phyloP scores from a whole-genome alignment of 73 alveolate genomes.

The Tetrahymena borealis region DNA sequence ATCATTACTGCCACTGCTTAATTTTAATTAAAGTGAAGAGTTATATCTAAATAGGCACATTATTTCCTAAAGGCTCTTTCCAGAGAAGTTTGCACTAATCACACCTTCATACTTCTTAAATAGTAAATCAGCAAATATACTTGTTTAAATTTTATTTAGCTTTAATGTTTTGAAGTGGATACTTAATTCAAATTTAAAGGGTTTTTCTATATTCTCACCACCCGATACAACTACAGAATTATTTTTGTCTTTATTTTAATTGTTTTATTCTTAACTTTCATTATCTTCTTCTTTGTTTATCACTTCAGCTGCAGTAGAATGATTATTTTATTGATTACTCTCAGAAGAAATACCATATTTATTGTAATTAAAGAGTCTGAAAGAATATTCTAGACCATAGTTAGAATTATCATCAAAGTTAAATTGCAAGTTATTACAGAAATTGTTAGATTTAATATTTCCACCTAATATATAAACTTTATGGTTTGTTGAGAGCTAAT shows the following conservation, averaged over 20 bases:
- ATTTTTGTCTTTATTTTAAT: neutral
- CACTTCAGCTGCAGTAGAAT: neutral
- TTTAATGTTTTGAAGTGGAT: neutral
- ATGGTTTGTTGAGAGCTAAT: neutral
- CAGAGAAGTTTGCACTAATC: neutral
- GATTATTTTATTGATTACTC: too few relatives aligned
- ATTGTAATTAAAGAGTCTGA: neutral
- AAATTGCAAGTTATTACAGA: neutral
- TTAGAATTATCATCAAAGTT: neutral
- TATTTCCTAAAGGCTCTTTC: neutral
- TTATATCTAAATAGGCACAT: neutral
- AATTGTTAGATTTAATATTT: neutral
- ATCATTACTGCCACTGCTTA: neutral
- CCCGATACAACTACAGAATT: neutral
- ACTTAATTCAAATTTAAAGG: neutral
- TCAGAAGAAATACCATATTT: too few relatives aligned
- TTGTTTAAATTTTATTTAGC: neutral
- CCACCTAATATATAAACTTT: neutral
- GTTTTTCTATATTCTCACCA: neutral
- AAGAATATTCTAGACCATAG: neutral
- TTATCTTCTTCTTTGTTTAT: neutral
- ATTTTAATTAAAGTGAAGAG: neutral
- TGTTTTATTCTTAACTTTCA: neutral
- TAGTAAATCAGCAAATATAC: neutral
- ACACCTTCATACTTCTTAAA: neutral